phyloP scores from a whole-genome alignment of 208 protist genomes.

The Leishmania gerbilli region DNA sequence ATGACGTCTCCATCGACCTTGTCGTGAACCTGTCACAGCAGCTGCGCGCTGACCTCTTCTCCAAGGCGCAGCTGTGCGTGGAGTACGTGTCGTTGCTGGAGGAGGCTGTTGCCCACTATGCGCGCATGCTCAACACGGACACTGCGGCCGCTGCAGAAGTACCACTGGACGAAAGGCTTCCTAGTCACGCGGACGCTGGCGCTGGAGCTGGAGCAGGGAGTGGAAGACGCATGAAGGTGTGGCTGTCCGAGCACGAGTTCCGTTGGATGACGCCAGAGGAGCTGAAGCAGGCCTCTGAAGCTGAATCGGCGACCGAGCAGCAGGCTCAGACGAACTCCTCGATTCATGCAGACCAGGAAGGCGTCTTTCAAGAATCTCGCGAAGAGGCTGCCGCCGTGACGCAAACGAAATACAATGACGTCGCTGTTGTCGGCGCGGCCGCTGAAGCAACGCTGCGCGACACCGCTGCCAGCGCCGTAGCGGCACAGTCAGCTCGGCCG shows the following conservation, averaged over 20 bases:
- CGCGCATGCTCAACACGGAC: constrained; percentile 41
- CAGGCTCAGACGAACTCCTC: not conserved
- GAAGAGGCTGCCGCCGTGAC: constrained; percentile 1
- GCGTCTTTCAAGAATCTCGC: not conserved
- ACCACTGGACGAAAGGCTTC: constrained; percentile 8
- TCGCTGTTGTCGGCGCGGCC: not conserved
- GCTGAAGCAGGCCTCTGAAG: constrained; percentile 25
- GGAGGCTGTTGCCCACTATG: constrained; percentile 42
- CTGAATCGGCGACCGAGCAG: not conserved
- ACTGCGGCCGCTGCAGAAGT: constrained; percentile 1
- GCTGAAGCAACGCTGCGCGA: not conserved
- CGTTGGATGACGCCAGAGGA: constrained; percentile 59
- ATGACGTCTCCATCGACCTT: constrained; percentile 44
- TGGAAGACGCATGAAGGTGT: constrained; percentile 41
- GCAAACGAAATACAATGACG: not conserved
- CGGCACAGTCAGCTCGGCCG: constrained; percentile 25
- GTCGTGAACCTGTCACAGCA: constrained; percentile 45
- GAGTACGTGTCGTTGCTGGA: constrained; percentile 74
- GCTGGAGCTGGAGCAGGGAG: not conserved
- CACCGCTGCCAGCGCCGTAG: constrained; percentile 7
- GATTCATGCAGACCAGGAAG: constrained; percentile 10
- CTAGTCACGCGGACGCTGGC: not conserved
- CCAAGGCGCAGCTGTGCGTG: constrained; percentile 70
- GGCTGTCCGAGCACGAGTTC: constrained; percentile 54
- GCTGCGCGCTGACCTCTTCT: constrained; percentile 57